phyloP scores from a whole-genome alignment of 148 eudicot species.

The Cornus florida region DNA sequence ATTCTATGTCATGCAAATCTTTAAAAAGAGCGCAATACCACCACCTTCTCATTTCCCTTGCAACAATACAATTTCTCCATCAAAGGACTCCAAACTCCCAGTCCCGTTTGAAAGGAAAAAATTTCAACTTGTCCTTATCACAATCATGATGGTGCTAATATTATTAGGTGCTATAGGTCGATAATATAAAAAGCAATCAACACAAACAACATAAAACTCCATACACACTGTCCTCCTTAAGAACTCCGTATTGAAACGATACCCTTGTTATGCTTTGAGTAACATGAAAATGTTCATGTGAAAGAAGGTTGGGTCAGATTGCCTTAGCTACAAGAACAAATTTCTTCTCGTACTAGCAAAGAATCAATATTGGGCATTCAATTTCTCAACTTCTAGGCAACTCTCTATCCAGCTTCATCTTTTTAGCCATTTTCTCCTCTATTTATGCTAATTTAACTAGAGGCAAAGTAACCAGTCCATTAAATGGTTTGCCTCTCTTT shows the following conservation, averaged over 20 bases:
- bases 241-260: no score
- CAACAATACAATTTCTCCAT: not conserved
- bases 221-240: not conserved
- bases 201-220: not conserved
- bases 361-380: not conserved
- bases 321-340: not conserved
- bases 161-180: not conserved
- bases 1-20: not conserved
- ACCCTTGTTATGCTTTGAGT: no score
- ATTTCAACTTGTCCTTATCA: not conserved
- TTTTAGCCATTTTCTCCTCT: no score
- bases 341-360: not conserved
- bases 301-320: not conserved
- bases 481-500: not conserved
- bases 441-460: not conserved
- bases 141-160: not conserved
- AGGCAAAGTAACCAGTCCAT: not conserved
- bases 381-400: not conserved
- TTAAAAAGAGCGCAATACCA: not conserved
- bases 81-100: not conserved
- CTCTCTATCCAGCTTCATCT: no score
- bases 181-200: no score
- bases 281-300: not conserved
- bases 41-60: not conserved
- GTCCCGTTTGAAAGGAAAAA: not conserved